Evolutionary conservation across 495 filamentous ascomycete species (phyloP).

Genomic region (Margaritispora aquatica): DNA sequence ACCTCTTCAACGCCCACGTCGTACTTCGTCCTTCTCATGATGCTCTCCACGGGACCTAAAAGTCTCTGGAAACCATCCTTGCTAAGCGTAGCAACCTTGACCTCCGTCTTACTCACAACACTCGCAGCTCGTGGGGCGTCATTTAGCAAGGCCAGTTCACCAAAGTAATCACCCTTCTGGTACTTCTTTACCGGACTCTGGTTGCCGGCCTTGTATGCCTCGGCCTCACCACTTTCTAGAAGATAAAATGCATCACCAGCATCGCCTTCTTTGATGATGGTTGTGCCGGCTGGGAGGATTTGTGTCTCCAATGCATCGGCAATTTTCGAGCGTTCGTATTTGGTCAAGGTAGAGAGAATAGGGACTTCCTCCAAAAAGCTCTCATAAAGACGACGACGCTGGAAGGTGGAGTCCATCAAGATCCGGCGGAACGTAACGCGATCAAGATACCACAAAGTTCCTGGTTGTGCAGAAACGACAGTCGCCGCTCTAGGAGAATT

Average conservation of each 20-base stretch:
- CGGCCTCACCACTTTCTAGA: conserved; percentile 82
- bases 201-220: conserved; percentile 66
- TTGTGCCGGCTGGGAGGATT: conserved; percentile 72
- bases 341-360: conserved; percentile 73
- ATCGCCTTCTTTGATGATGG: conserved; percentile 88
- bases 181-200: conserved; percentile 68
- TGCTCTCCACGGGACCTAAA: conserved; percentile 86
- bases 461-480: conserved; percentile 73
- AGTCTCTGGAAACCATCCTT: conserved; percentile 93
- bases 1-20: conserved; percentile 45
- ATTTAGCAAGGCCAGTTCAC: conserved; percentile 87
- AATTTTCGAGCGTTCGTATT: conserved; percentile 93
- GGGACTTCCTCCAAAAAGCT: conserved; percentile 96
- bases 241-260: conserved; percentile 90
- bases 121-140: conserved; percentile 92
- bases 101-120: conserved; percentile 70
- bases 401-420: conserved; percentile 96
- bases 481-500: conserved; percentile 97
- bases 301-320: conserved; percentile 90
- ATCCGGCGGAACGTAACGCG: conserved; percentile 96
- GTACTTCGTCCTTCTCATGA: conserved; percentile 76
- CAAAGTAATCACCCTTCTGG: conserved; percentile 91
- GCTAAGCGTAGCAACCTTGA: conserved; percentile 90
- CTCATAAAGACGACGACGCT: conserved; percentile 93
- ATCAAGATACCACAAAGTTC: conserved; percentile 88